Evolutionary conservation across 345 rosid species (phyloP), one percentile per base, ranked within the genome.

Genomic region (Eucalyptus cladocalyx): DNA sequence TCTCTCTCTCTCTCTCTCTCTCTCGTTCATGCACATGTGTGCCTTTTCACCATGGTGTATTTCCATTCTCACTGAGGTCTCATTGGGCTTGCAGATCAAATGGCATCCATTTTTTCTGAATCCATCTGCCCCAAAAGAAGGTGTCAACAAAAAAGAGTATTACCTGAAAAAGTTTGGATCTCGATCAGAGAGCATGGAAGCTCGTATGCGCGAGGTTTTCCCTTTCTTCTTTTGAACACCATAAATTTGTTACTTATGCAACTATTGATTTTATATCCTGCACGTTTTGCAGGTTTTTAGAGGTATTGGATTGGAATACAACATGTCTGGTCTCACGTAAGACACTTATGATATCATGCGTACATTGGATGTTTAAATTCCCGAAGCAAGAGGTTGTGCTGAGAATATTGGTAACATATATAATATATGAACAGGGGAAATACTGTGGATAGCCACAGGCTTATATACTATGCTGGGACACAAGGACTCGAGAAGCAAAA

Each of bases 61-160:
- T 40, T 76, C 47, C 85, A 76, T 24, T 16, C 48, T 17, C 50
- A 17, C 11, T 58, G 17, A 56, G 19, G 24, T 89, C 88, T 58
- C 24, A 54, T 49, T 37, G 50, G 87, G 80, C 88, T 91, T 90
- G 87, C 94, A 96, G 99, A 91, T 97, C 87, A 94, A 93, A 92
- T 96, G 99, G 99, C 99, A 92, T 91, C 98, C 98, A 6, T 97
- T 91, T 93, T 94, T 95, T 60, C 98, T 97, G 30, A 92, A 96
- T 88, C 95, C 99, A 87, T 94, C 97, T 87, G 99, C 98, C 72
- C 98, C 98, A 9, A 96, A 93, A 91, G 98, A 97, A 92, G 99
- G 99, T n/a, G 93, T 97, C 48, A 92, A 91, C 86, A 96, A 97
- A 94, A 92, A 91, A 88, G 94, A 95, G 88, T 97, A 62, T 93